Percentiles rank a stretch among this genome's conserved stretches.
Conservation (phyloP, 768 basidiomycete genomes). For the Lentinula detonsa region DNA sequence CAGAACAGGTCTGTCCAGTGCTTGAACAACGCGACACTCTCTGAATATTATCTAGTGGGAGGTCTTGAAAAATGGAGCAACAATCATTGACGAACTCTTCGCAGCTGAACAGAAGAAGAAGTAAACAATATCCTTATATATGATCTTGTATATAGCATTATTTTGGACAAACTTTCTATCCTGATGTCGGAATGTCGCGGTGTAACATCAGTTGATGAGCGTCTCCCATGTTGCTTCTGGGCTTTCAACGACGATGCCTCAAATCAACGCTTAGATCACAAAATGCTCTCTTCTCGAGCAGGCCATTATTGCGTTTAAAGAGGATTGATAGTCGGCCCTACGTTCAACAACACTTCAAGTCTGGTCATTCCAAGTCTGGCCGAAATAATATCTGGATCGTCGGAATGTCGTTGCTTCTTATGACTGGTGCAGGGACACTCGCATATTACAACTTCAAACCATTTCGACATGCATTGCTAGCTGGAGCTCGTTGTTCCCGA, state of each 20-base stretch:
- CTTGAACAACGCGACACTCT: background rate
- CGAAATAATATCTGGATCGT: background rate
- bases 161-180: too few relatives aligned
- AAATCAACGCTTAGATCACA: background rate
- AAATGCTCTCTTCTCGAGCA: background rate
- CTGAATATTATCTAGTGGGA: slow-evolving; percentile 42
- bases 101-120: slow-evolving; percentile 8
- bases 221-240: background rate
- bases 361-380: background rate
- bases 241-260: background rate
- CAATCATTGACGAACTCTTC: slow-evolving; percentile 49
- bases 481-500: slow-evolving; percentile 71
- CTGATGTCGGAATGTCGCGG: background rate
- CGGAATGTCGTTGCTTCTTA: background rate
- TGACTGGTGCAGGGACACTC: slow-evolving; percentile 12
- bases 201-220: background rate
- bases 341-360: background rate
- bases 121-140: background rate
- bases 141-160: too few relatives aligned
- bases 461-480: slow-evolving; percentile 70
- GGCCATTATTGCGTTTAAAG: background rate
- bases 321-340: background rate
- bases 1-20: slow-evolving; percentile 50
- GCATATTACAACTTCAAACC: slow-evolving; percentile 69
- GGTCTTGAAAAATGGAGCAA: slow-evolving; percentile 35